These are phyloP conservation scores for Coelastrella sp. DNA, from an alignment of 139 green algal genomes.

Conservation along the genomic window DNA sequence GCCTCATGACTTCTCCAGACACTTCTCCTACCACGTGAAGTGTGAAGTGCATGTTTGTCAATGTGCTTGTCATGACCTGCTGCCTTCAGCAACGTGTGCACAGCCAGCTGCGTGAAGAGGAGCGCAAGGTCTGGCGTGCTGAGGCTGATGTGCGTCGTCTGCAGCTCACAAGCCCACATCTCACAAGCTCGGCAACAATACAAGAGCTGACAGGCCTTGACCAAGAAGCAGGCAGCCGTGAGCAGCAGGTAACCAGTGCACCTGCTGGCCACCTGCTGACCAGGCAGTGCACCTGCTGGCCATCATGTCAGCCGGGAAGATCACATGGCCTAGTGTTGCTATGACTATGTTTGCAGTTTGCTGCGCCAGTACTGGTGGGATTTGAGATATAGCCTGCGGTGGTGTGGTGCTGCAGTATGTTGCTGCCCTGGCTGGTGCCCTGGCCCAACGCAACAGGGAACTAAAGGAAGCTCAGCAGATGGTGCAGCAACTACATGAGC, in stretches of 20 bases:
- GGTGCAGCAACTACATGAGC: background rate
- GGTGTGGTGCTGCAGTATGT: background rate
- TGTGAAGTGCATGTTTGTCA: background rate
- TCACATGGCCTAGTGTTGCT: no score
- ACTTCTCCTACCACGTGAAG: no score
- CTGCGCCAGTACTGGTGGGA: no score
- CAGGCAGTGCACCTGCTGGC: no score
- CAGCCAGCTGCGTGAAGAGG: background rate
- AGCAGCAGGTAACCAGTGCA: no score
- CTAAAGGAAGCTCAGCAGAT: background rate
- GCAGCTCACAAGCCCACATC: background rate
- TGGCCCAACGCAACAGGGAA: conserved; percentile 7
- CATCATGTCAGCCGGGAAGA: no score
- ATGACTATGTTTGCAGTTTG: no score
- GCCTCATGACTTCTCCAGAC: no score
- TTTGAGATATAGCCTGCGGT: background rate
- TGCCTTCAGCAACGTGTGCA: conserved; percentile 1
- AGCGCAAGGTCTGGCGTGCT: conserved; percentile 6
- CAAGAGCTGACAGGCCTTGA: background rate
- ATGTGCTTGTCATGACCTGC: background rate
- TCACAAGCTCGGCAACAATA: background rate
- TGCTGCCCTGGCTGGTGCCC: conserved; percentile 1
- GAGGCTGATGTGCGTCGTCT: conserved; percentile 22
- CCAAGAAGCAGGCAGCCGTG: background rate
- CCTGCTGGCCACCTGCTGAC: no score